A percentile compares a stretch with the other conserved stretches of the same genome.
Evolutionary conservation across 345 rosid species (phyloP).

Genomic region (Gossypium longicalyx): DNA sequence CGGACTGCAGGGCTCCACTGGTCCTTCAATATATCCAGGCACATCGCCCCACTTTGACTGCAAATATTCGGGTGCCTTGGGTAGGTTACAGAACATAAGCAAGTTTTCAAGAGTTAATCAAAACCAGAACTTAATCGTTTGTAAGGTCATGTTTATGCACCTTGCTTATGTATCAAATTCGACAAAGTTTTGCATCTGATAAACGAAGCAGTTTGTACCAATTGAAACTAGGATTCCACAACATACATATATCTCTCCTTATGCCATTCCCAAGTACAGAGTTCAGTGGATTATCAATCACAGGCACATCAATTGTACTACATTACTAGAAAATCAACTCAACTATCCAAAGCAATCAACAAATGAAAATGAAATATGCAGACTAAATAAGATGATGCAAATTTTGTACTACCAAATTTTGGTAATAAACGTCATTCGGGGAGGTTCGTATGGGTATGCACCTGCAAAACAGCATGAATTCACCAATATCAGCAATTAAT

Average conservation of each 20-base stretch:
- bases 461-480: slow-evolving; percentile 51
- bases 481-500: background rate
- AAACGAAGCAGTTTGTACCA: background rate
- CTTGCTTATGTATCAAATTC: background rate
- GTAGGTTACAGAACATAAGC: slow-evolving; percentile 6
- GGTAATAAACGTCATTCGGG: slow-evolving; percentile 91
- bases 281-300: background rate
- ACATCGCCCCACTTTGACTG: slow-evolving; percentile 98
- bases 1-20: slow-evolving; percentile 99
- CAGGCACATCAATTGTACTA: background rate
- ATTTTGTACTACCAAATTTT: slow-evolving; percentile 80
- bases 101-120: background rate
- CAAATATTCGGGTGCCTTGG: slow-evolving; percentile 97
- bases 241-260: background rate
- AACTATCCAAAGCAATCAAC: background rate
- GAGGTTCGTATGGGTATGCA: slow-evolving; percentile 99
- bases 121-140: background rate
- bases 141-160: background rate
- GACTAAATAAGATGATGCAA: slow-evolving; percentile 8
- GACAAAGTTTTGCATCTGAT: background rate
- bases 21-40: slow-evolving; percentile 95
- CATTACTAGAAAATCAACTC: background rate
- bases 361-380: background rate
- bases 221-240: background rate
- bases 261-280: background rate